Base-by-base conservation (phyloP, 305 asterid genomes). In the Solanum chacoense region DNA sequence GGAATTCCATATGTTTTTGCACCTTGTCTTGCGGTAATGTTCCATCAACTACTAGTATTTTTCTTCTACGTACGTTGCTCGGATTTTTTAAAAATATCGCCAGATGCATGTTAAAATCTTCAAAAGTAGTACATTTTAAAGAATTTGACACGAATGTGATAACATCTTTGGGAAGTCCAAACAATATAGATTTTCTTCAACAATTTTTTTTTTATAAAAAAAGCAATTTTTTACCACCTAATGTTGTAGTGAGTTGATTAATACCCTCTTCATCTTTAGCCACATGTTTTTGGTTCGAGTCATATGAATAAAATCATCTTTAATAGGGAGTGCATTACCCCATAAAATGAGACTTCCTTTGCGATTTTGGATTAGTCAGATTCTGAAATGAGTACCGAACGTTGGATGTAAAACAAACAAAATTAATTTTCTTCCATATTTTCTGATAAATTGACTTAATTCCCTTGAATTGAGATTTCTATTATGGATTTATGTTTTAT, bases 1-100 rank as follows among this genome's bases (percentile, higher is more conserved):
- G 95, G 95, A 75, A 91, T 92, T 78, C 95, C 92, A 73, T 93
- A 92, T 93, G 89, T 92, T 6, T 93, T 93, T 90, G 93, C 95
- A 31, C 94, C 94, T 77, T 90, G 93, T 85, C 83, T 92, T 31
- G 95, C 93, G 89, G 95, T 93, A 93, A 50, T 50, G 65, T 50
- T 50, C 65, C 1, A 45, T 45, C 20, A 42, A 42, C 55, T 42
- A 42, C 18, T 42, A 50, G 63, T 50, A 50, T 16, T 50, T 50
- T 50, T 50, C 63, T 50, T 50, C 22, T 16, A 37, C 11, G 40
- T 10, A 42, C 55, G 3, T 45, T 45, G 59, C 20, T 45, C 3
- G 1, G 7, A 45, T 45, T 14, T 1, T 45, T 13, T 0, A 4
- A 42, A 45, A 45, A 45, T 45, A 14, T 55, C 1, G 2, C 65